Evolutionary conservation across 1,284 basidiomycete species (phyloP).

Genomic region (Sporisorium reilianum): DNA sequence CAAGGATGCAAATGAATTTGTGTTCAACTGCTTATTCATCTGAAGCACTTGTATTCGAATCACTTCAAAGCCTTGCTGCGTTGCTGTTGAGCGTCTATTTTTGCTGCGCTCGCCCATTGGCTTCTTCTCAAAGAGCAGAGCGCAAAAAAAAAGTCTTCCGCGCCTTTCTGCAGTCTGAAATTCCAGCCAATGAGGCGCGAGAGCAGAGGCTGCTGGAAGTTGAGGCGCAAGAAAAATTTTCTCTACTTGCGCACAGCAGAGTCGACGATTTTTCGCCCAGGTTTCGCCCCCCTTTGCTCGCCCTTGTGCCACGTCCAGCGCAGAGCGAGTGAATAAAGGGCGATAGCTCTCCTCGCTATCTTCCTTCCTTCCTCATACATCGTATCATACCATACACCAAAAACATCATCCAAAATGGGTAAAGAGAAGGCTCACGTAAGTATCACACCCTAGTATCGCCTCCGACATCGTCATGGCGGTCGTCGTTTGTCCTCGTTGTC

Average conservation of each 20-base stretch:
- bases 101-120: conserved; percentile 3
- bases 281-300: conserved; percentile 12
- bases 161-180: not conserved
- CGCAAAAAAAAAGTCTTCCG: not conserved
- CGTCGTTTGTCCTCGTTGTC: not conserved
- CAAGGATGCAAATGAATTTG: conserved; percentile 4
- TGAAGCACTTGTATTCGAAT: not conserved
- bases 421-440: conserved; percentile 63
- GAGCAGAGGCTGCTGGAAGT: conserved; percentile 38
- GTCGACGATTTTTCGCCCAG: conserved; percentile 2
- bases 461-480: not conserved
- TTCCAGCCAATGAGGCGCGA: conserved; percentile 29
- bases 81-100: conserved; percentile 7
- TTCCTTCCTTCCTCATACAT: conserved; percentile 48
- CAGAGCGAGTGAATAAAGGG: conserved; percentile 36
- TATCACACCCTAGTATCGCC: conserved; percentile 12
- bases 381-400: conserved; percentile 48
- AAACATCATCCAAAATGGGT: conserved; percentile 59
- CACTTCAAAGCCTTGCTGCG: not conserved
- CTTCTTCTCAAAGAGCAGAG: conserved; percentile 30
- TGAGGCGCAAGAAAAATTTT: conserved; percentile 47
- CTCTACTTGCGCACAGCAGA: conserved; percentile 30
- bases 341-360: conserved; percentile 23
- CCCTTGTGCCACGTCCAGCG: conserved; percentile 6
- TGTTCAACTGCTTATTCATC: not conserved